These are phyloP conservation scores for Lachancea kluyveri DNA, from an alignment of 805 yeast species.

Conservation along the genomic window DNA sequence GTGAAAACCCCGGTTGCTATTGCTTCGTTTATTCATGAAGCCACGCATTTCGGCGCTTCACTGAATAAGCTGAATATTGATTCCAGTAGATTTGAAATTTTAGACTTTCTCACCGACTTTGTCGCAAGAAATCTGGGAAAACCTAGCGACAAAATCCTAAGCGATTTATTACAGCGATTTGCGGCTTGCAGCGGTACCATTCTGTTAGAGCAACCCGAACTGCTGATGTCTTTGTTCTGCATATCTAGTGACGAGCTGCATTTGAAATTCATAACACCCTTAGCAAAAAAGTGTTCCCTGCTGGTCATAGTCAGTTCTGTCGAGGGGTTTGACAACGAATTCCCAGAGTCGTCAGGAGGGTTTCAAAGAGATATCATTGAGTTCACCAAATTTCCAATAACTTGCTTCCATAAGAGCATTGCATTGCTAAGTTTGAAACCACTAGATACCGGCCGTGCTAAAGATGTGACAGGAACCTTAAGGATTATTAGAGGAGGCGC, in stretches of 20 bases:
- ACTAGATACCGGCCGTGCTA: constrained; percentile 72
- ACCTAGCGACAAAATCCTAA: constrained; percentile 70
- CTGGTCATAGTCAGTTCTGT: constrained; percentile 20
- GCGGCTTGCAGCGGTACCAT: constrained; percentile 38
- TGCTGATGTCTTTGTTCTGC: constrained; percentile 22
- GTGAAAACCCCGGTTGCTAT: constrained; percentile 21
- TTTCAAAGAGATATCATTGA: constrained; percentile 21
- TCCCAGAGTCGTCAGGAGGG: constrained; percentile 11
- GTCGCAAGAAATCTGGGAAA: constrained; percentile 40
- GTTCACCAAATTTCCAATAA: constrained; percentile 18
- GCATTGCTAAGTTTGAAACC: constrained; percentile 51
- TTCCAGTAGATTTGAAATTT: constrained; percentile 23
- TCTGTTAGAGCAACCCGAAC: constrained; percentile 29
- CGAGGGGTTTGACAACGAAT: constrained; percentile 13
- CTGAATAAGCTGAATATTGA: constrained; percentile 21
- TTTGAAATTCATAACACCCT: constrained; percentile 22
- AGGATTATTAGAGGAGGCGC: constrained; percentile 52
- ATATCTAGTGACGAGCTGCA: constrained; percentile 24
- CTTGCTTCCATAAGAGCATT: constrained; percentile 21
- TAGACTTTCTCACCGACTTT: constrained; percentile 44
- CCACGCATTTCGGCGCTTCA: constrained; percentile 13
- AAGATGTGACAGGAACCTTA: constrained; percentile 72
- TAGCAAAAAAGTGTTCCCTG: constrained; percentile 19
- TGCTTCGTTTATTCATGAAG: constrained; percentile 26
- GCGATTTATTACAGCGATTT: constrained; percentile 61